phyloP scores from a whole-genome alignment of 2,329 filamentous ascomycete species.

The Hortaea sp. region DNA sequence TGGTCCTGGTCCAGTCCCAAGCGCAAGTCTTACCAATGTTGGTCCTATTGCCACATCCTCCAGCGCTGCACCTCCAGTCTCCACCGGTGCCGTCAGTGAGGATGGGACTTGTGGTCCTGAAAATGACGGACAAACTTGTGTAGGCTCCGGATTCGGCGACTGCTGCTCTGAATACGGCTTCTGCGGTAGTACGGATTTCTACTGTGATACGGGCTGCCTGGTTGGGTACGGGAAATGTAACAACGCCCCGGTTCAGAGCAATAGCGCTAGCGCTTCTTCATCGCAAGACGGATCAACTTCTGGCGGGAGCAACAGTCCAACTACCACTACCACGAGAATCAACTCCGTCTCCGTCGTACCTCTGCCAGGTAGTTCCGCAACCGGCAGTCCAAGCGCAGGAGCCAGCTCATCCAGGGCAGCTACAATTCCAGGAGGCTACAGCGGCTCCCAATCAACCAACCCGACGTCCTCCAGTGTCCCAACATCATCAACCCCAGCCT shows the following conservation, averaged over 20 bases:
- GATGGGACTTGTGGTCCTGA: slow-evolving; percentile 3
- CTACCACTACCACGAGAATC: not conserved
- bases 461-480: too few species aligned
- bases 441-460: not conserved
- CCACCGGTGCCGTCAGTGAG: not conserved
- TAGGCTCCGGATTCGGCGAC: slow-evolving; percentile 4
- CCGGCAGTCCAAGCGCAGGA: not conserved
- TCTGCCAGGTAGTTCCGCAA: not conserved
- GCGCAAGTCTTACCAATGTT: not conserved
- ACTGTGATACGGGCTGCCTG: slow-evolving; percentile 5
- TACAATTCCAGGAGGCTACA: not conserved
- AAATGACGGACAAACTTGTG: slow-evolving; percentile 3
- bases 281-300: not conserved
- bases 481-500: too few species aligned
- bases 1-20: not conserved
- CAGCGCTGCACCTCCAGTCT: not conserved
- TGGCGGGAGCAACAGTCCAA: not conserved
- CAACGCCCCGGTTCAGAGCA: not conserved
- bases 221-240: slow-evolving; percentile 4
- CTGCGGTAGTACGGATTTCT: slow-evolving; percentile 6
- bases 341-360: not conserved
- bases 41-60: not conserved
- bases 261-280: not conserved
- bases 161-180: slow-evolving; percentile 9
- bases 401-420: not conserved